Conservation (phyloP, 805 yeast species). For the Ogataea methylovora region DNA sequence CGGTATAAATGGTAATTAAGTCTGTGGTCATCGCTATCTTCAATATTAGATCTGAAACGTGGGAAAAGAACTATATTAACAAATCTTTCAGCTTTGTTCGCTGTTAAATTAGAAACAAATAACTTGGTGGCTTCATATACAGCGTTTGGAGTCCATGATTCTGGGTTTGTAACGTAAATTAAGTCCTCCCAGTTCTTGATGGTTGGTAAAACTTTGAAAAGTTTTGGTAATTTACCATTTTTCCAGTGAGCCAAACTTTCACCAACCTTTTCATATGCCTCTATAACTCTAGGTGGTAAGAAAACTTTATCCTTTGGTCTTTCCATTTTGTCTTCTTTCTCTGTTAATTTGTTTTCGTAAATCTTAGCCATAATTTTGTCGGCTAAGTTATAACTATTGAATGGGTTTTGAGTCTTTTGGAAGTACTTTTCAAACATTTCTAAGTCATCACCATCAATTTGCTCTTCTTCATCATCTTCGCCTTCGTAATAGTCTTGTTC, state of each 20-base stretch:
- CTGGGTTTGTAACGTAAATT: slow-evolving; percentile 87
- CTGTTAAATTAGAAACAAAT: slow-evolving; percentile 82
- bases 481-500: slow-evolving; percentile 33
- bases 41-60: slow-evolving; percentile 64
- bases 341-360: slow-evolving; percentile 47
- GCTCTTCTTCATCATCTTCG: slow-evolving; percentile 49
- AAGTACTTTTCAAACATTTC: slow-evolving; percentile 77
- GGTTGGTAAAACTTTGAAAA: slow-evolving; percentile 91
- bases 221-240: slow-evolving; percentile 94
- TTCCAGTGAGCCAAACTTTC: slow-evolving; percentile 80
- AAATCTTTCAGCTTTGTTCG: slow-evolving; percentile 84
- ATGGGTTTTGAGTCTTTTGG: slow-evolving; percentile 25
- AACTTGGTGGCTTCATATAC: slow-evolving; percentile 91
- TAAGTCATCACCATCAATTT: slow-evolving; percentile 74
- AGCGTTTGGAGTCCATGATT: slow-evolving; percentile 91
- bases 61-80: slow-evolving; percentile 62
- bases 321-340: slow-evolving; percentile 17
- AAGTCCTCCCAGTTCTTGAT: slow-evolving; percentile 95
- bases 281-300: slow-evolving; percentile 93
- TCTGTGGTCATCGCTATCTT: slow-evolving; percentile 65
- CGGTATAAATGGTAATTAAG: slow-evolving; percentile 91
- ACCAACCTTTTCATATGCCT: slow-evolving; percentile 90
- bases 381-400: slow-evolving; percentile 63
- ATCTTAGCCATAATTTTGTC: slow-evolving; percentile 91
- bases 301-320: slow-evolving; percentile 65